phyloP scores from a whole-genome alignment of 2,329 filamentous ascomycete genomes.

The Claviceps humidiphila region DNA sequence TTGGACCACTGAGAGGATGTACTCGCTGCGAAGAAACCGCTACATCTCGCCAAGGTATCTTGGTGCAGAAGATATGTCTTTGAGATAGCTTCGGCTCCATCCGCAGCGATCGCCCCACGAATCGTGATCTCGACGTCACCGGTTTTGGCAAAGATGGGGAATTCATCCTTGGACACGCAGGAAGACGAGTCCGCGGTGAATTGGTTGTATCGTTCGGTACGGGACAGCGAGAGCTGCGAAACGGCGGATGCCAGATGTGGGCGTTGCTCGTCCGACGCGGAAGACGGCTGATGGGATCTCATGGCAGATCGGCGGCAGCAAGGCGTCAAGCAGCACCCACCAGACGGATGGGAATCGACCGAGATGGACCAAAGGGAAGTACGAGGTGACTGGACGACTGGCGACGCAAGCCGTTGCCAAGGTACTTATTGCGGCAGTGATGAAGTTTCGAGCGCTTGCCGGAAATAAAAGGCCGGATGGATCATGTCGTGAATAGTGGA shows the following conservation, averaged over 20 bases:
- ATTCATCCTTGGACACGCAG: constrained; percentile 71
- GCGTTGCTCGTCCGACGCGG: neutral
- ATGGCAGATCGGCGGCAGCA: neutral
- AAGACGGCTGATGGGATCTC: no score
- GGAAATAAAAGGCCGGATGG: no score
- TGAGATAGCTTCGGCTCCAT: constrained; percentile 38
- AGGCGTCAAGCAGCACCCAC: no score
- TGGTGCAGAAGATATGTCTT: constrained; percentile 79
- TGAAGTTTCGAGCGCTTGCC: no score
- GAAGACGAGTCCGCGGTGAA: constrained; percentile 64
- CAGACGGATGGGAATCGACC: no score
- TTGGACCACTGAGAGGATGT: constrained; percentile 63
- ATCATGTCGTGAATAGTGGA: no score
- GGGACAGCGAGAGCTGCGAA: constrained; percentile 45
- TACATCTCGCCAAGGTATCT: constrained; percentile 56
- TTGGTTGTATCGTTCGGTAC: constrained; percentile 61
- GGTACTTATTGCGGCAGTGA: no score
- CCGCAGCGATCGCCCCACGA: constrained; percentile 41
- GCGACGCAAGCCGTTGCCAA: no score
- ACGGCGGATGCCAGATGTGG: no score
- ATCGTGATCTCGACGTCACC: constrained; percentile 89
- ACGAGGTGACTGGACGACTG: no score
- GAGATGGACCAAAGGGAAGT: no score
- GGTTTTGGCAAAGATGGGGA: constrained; percentile 71
- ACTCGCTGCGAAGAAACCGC: constrained; percentile 45